phyloP scores from a whole-genome alignment of 129 eudicot genomes.

The Artemisia tridentata region DNA sequence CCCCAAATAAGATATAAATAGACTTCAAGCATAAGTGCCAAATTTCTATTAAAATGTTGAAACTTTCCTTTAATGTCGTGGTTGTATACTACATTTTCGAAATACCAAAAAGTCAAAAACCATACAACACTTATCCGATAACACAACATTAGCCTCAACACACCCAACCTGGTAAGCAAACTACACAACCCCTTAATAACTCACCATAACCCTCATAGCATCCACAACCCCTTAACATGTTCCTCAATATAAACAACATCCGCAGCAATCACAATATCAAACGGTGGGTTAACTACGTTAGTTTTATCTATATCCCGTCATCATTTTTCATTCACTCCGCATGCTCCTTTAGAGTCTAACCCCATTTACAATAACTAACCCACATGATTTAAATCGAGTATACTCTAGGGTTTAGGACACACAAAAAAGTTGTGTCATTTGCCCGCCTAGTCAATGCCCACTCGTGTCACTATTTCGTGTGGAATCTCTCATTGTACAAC shows the following conservation, averaged over 20 bases:
- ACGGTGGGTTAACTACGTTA: conserved; percentile 48
- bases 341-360: too few species aligned
- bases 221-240: conserved; percentile 53
- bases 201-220: conserved; percentile 61
- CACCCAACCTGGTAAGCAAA: conserved; percentile 80
- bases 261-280: conserved; percentile 70
- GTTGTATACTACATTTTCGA: conserved; percentile 62
- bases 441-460: too few species aligned
- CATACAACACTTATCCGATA: conserved; percentile 64
- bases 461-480: too few species aligned
- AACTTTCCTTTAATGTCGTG: background rate
- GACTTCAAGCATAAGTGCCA: too few species aligned
- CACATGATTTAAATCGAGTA: too few species aligned
- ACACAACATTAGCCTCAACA: conserved; percentile 75
- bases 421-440: too few species aligned
- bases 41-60: background rate
- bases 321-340: too few species aligned
- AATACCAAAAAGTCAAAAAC: conserved; percentile 52
- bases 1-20: background rate
- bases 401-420: too few species aligned
- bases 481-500: too few species aligned
- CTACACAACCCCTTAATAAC: conserved; percentile 63
- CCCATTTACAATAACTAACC: too few species aligned
- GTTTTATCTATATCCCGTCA: conserved; percentile 36
- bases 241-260: conserved; percentile 95